Base-by-base conservation (phyloP, 208 protist species). In the Hexamita inflata region DNA sequence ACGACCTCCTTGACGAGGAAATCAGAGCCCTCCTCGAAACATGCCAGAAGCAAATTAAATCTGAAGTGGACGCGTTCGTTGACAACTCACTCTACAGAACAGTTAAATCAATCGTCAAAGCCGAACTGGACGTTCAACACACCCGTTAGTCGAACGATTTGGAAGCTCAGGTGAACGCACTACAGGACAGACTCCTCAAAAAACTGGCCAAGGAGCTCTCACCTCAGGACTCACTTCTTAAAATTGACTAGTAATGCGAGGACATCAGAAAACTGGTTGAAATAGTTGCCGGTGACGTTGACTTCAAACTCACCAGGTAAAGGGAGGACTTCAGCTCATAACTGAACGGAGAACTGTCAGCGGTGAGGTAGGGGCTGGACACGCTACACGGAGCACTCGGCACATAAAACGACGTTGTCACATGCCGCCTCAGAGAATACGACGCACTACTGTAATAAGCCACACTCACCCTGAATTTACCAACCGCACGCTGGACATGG, bases 401-500 rank as follows among this genome's bases (percentile, higher is more conserved):
- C 45, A 24, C 45, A 4, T 53, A 53, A 53, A 53, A 53, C 19
- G 45, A 53, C 19, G 4, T 53, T 4, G 45, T 53, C 19, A 53
- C 11, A 4, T 53, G 45, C 19, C 4, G 19, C 4, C 19, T 53
- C 4, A 53, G 19, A 19, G 45, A 53, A 19, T 53, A 24, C 19
- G 45, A 53, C n/a, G n/a, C n/a, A n/a, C n/a, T n/a, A n/a, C n/a
- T n/a, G n/a, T n/a, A n/a, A n/a, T n/a, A n/a, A n/a, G n/a, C n/a
- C n/a, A n/a, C n/a, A n/a, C n/a, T n/a, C n/a, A n/a, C n/a, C n/a
- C n/a, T n/a, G n/a, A n/a, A n/a, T n/a, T 15, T 70, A 15, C 64
- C 64, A 15, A 70, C 64, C 9, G 64, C 64, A 11, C 9, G 35
- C 7, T 70, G 64, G 64, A 15, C 42, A 40, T 70, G 64, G 64